phyloP scores from a whole-genome alignment of 176 grass and related monocot genomes.

The Poa pratensis region DNA sequence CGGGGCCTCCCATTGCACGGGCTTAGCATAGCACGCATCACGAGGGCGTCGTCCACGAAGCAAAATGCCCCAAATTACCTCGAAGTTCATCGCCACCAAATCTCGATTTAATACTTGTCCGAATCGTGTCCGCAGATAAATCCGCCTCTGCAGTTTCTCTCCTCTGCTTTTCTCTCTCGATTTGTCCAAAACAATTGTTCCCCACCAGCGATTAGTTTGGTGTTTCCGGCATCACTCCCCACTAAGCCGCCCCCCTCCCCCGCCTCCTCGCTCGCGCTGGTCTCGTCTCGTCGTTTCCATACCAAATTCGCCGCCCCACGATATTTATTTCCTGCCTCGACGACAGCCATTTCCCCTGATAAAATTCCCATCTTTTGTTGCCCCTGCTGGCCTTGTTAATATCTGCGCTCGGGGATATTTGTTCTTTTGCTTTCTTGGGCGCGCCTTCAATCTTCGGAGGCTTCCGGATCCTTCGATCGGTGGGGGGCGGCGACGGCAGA shows the following conservation, averaged over 20 bases:
- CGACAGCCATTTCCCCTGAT: not conserved
- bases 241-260: slow-evolving; percentile 34
- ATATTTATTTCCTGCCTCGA: slow-evolving; percentile 46
- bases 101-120: not conserved
- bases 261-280: slow-evolving; percentile 26
- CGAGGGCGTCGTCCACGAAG: not conserved
- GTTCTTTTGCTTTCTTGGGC: not conserved
- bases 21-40: slow-evolving; percentile 22
- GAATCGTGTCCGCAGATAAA: slow-evolving; percentile 32
- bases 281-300: slow-evolving; percentile 38
- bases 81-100: not conserved
- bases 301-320: slow-evolving; percentile 28
- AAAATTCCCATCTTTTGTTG: slow-evolving; percentile 17
- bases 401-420: not conserved
- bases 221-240: slow-evolving; percentile 56
- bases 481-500: not conserved
- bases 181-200: slow-evolving; percentile 50
- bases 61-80: not conserved
- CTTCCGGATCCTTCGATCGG: slow-evolving; percentile 32
- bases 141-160: slow-evolving; percentile 35
- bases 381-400: slow-evolving; percentile 2
- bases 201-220: slow-evolving; percentile 13
- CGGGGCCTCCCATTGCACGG: not conserved
- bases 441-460: slow-evolving; percentile 2
- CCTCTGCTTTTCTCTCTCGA: slow-evolving; percentile 20